Evolutionary conservation across 1,284 basidiomycete genomes (phyloP), one percentile per base, ranked within the genome.

Genomic region (Cutaneotrichosporon dermatis): DNA sequence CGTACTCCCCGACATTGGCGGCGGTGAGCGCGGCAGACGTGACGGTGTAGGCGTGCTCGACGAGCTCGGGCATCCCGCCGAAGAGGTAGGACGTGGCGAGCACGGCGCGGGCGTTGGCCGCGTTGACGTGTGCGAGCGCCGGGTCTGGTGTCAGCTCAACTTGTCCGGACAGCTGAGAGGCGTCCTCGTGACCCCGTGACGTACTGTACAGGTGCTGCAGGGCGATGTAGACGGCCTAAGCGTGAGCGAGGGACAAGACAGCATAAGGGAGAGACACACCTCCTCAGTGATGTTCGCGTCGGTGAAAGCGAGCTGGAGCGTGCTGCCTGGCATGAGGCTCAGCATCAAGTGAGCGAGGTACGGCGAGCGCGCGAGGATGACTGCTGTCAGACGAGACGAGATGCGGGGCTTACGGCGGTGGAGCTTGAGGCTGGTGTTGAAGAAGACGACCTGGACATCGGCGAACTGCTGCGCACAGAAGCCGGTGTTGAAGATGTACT

Each of bases 301-400:
- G 63, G 87, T 85, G 65, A 92, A 80, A 62, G 85, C 82, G 57
- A 92, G 84, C 72, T 86, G 87, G 65, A 92, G 84, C 60, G 76
- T 81, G 83, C 61, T 85, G 82, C 60, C 88, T 83, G 66, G 88
- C 85, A 64, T 86, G 49, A 70, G 68, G 61, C 66, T 64, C 45
- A 59, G 86, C 85, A 93, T 88, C 66, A 91, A 80, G 73, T 90
- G 89, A 45, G 86, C 88, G 68, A 92, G 83, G 77, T 85, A 90
- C 48, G 91, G 90, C 41, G 89, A 91, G 57, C 88, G 86, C 58
- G 89, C 89, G 61, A 93, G 82, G 67, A 92, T 87, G 75, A 93
- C 87, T 51, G 13, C 16, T 9, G 51, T 37, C 36, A 53, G 43
- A 9, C 39, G 13, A 11, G 2, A n/a, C 25, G 2, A n/a, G 3